phyloP scores from a whole-genome alignment of 495 filamentous ascomycete species.

The Aspergillus olivimuriae region DNA sequence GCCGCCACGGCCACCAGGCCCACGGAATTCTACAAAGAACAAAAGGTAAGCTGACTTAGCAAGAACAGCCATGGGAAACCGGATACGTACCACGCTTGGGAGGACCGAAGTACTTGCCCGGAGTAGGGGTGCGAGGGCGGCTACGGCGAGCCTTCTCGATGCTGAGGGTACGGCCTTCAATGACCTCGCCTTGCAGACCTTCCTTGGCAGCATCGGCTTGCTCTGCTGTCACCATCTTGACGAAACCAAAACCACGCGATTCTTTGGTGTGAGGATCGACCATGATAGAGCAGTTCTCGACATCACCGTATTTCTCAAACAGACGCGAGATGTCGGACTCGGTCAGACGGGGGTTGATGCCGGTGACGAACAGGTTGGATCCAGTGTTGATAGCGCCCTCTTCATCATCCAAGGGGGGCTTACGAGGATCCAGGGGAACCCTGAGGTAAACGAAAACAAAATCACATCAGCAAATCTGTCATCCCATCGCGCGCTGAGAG shows the following conservation, averaged over 20 bases:
- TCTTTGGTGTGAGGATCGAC: constrained; percentile 95
- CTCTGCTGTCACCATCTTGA: constrained; percentile 93
- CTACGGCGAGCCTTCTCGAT: constrained; percentile 98
- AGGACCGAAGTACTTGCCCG: constrained; percentile 98
- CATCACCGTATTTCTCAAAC: constrained; percentile 97
- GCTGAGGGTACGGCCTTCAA: constrained; percentile 92
- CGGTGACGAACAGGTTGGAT: constrained; percentile 98
- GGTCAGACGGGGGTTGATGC: constrained; percentile 89
- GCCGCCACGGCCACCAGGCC: constrained; percentile 39
- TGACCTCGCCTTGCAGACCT: constrained; percentile 87
- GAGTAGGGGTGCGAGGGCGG: constrained; percentile 90
- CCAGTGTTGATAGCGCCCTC: constrained; percentile 82
- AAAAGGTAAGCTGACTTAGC: neutral
- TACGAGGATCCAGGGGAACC: constrained; percentile 33
- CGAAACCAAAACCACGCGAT: constrained; percentile 98
- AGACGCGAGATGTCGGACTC: constrained; percentile 89
- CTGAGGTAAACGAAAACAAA: neutral
- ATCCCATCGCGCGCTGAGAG: too few species aligned
- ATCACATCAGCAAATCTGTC: neutral
- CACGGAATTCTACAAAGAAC: constrained; percentile 45
- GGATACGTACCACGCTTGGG: constrained; percentile 83
- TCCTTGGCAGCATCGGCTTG: constrained; percentile 96
- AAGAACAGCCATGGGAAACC: too few species aligned
- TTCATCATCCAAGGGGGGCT: constrained; percentile 53
- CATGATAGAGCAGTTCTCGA: constrained; percentile 99